Evolutionary conservation across 1,139 yeast species (phyloP).

Genomic region (Saccharomyces hybrid): DNA sequence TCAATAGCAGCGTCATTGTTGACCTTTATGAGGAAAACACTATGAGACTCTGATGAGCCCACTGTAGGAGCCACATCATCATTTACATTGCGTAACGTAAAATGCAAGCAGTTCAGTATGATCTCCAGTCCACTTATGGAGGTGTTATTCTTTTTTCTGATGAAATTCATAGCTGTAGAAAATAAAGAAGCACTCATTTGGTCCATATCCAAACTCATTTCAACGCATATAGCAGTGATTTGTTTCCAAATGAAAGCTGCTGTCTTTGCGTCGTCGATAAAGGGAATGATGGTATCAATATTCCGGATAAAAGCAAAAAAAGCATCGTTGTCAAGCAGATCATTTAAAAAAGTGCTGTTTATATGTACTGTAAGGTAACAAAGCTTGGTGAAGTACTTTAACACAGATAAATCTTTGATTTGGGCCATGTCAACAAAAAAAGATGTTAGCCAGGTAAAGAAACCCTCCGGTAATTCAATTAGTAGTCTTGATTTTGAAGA

Average conservation of each 20-base stretch:
- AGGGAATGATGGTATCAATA: neutral
- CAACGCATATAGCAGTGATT: constrained; percentile 1
- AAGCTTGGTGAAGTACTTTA: constrained; percentile 24
- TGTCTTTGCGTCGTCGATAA: constrained; percentile 2
- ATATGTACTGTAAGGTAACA: constrained; percentile 8
- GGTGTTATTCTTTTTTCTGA: constrained; percentile 1
- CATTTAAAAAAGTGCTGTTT: constrained; percentile 3
- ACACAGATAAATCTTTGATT: constrained; percentile 9
- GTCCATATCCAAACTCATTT: constrained; percentile 1
- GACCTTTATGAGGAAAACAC: constrained; percentile 2
- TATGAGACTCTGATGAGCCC: constrained; percentile 3
- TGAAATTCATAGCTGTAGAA: constrained; percentile 1
- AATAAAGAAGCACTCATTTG: constrained; percentile 2
- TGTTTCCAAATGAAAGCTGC: constrained; percentile 2
- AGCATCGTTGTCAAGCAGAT: neutral
- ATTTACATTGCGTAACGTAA: neutral
- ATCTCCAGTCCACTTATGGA: constrained; percentile 5
- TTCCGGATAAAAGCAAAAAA: constrained; percentile 4
- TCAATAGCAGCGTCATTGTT: constrained; percentile 1
- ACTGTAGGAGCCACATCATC: neutral
- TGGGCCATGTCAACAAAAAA: constrained; percentile 7
- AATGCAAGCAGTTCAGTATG: constrained; percentile 5
- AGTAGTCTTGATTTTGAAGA: neutral
- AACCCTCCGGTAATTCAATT: constrained; percentile 10
- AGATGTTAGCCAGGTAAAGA: constrained; percentile 21